Evolutionary conservation across 306 rosid species (phyloP), one percentile per base, ranked within the genome.

Genomic region (Lagenaria siceraria): DNA sequence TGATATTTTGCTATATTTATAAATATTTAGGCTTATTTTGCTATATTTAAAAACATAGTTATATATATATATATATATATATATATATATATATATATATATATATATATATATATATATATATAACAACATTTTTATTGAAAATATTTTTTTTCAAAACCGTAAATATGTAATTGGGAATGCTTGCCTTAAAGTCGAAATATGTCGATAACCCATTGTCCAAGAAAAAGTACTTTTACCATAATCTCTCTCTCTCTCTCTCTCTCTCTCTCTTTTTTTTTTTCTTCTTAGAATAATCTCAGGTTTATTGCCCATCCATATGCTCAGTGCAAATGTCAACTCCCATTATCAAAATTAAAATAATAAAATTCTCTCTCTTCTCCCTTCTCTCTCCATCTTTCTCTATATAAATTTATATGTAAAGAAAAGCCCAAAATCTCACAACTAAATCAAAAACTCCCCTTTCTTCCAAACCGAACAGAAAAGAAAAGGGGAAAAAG

Each of bases 281-380:
- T 17, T 7, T 53, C 9, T 21, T 4, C 1, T 1, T 33, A 36
- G 4, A 66, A 38, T 40, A 38, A 66, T 66, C 13, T 38, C 10
- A 66, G 31, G 52, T 66, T 10, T 22, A 66, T 66, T 24, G 65
- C 79, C 64, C 55, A 38, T 70, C 79, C 3, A 78, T 8, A 24
- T 48, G 38, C 46, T 42, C 61, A 14, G 7, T n/a, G 19, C 35
- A 35, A 69, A 70, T 62, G 90, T 86, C 90, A 88, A 88, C 88
- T 82, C 87, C 75, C 9, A 66, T 33, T 7, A 22, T 55, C 69
- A 25, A 2, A 54, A 27, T 4, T 52, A 46, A 46, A 46, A 46
- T 46, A 12, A 46, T 46, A 46, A 52, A 24, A 4, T 31, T 27
- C 36, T 21, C 56, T 54, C 38, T 54, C 15, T 35, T 10, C 29